phyloP scores from a whole-genome alignment of 1,284 basidiomycete species.

The Apiotrichum mycotoxinovorans region DNA sequence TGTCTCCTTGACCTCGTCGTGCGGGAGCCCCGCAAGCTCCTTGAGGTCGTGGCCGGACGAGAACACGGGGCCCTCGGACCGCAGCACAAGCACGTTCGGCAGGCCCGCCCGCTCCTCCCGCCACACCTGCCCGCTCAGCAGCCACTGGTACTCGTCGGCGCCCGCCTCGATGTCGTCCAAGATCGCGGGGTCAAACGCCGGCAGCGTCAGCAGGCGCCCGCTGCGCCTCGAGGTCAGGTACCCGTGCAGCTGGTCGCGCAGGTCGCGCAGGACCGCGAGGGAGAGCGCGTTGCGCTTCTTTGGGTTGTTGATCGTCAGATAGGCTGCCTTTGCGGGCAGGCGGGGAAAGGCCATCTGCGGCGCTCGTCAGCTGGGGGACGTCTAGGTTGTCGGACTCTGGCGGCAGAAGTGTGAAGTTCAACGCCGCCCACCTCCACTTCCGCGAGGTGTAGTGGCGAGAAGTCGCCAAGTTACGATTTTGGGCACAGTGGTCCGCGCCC shows the following conservation, averaged over 20 bases:
- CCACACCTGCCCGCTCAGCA: slow-evolving; percentile 11
- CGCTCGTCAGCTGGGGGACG: background rate
- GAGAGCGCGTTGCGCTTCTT: slow-evolving; percentile 22
- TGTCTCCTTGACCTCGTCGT: slow-evolving; percentile 20
- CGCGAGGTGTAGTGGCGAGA: no score
- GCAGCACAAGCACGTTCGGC: slow-evolving; percentile 18
- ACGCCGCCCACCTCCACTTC: no score
- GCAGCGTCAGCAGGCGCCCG: slow-evolving; percentile 10
- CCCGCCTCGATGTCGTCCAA: slow-evolving; percentile 12
- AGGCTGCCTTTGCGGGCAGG: slow-evolving; percentile 17
- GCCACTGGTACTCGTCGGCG: slow-evolving; percentile 14
- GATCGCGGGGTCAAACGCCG: slow-evolving; percentile 11
- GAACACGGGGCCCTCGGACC: slow-evolving; percentile 19
- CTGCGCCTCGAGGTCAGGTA: slow-evolving; percentile 1
- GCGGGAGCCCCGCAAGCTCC: slow-evolving; percentile 14
- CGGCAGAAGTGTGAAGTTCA: background rate
- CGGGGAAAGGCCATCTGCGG: slow-evolving; percentile 8
- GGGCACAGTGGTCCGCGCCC: no score
- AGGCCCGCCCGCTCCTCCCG: slow-evolving; percentile 9
- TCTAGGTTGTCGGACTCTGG: no score
- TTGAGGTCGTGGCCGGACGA: slow-evolving; percentile 20
- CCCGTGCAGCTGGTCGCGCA: slow-evolving; percentile 11
- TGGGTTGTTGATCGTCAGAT: slow-evolving; percentile 21
- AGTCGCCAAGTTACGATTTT: no score
- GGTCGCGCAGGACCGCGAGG: slow-evolving; percentile 16